Percentiles rank a stretch among this genome's conserved stretches.
Conservation (phyloP, 2,329 filamentous ascomycete species). For the Colletotrichum navitas region DNA sequence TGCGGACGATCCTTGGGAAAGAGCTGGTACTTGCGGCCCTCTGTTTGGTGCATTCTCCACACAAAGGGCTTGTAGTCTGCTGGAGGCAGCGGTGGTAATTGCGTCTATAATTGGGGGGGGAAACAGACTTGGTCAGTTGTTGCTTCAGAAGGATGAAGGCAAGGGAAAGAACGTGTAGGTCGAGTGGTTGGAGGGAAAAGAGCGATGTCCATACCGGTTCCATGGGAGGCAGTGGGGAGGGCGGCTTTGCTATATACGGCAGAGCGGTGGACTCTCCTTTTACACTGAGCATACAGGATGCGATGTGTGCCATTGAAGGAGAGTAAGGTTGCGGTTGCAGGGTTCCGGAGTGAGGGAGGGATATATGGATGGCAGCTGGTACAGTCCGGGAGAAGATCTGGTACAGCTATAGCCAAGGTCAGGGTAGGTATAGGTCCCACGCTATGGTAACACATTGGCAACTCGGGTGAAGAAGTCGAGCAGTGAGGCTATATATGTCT, state of each 20-base stretch:
- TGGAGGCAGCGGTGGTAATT: constrained; percentile 41
- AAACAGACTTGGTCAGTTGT: constrained; percentile 39
- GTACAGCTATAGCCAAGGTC: constrained; percentile 43
- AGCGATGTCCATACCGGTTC: constrained; percentile 57
- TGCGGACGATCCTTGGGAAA: constrained; percentile 68
- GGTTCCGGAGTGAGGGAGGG: constrained; percentile 36
- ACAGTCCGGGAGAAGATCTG: constrained; percentile 41
- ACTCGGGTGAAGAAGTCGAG: constrained; percentile 36
- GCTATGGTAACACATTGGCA: constrained; percentile 37
- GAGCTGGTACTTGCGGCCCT: constrained; percentile 70
- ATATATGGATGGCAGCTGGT: constrained; percentile 28
- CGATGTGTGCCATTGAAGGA: constrained; percentile 71
- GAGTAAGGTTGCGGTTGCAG: constrained; percentile 39
- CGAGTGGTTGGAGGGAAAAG: constrained; percentile 27
- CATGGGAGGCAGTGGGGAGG: constrained; percentile 59
- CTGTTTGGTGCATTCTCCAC: constrained; percentile 71
- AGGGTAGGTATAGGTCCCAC: constrained; percentile 41
- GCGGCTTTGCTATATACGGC: constrained; percentile 64
- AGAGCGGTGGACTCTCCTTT: constrained; percentile 55
- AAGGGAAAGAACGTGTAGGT: constrained; percentile 24
- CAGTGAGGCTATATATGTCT: constrained; percentile 45
- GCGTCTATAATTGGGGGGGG: constrained; percentile 39
- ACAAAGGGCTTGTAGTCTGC: constrained; percentile 63
- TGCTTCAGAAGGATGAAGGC: constrained; percentile 39
- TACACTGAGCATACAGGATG: constrained; percentile 66